A percentile compares a stretch with the other conserved stretches of the same genome.
Conservation (phyloP, 169 alveolate genomes). For the Plasmodium gonderi region DNA sequence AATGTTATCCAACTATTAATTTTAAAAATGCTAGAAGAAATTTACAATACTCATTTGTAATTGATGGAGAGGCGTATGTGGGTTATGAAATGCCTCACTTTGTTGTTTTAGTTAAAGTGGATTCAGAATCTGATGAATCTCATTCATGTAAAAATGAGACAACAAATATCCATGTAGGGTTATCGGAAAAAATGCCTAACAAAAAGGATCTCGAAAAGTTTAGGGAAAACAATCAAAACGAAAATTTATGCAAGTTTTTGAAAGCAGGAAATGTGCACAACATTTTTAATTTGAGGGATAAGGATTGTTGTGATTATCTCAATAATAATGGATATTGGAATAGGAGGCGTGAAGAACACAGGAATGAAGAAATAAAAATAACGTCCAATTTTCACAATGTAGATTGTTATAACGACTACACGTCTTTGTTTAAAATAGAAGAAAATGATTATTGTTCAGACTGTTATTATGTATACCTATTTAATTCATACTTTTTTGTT, state of each 20-base stretch:
- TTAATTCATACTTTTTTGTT: constrained; percentile 28
- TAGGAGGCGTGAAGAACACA: not conserved
- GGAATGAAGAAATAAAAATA: not conserved
- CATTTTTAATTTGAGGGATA: not conserved
- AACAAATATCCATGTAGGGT: not conserved
- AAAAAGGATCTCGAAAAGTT: not conserved
- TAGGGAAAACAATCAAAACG: not conserved
- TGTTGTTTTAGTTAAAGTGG: constrained; percentile 38
- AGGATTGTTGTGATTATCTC: not conserved
- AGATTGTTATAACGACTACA: not conserved
- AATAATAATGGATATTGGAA: not conserved
- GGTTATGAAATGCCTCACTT: constrained; percentile 30
- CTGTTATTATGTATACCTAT: constrained; percentile 30
- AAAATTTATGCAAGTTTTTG: not conserved
- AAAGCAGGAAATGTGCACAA: not conserved
- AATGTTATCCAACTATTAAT: constrained; percentile 13
- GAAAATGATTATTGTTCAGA: constrained; percentile 1
- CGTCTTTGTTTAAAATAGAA: not conserved
- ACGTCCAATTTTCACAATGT: not conserved
- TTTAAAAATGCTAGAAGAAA: constrained; percentile 5
- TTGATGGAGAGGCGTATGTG: constrained; percentile 37
- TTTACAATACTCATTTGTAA: constrained; percentile 20
- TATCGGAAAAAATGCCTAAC: not conserved
- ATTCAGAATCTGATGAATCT: constrained; percentile 2
- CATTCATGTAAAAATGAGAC: not conserved